Conservation (phyloP, 2,329 filamentous ascomycete genomes). For the Fusarium sp. region DNA sequence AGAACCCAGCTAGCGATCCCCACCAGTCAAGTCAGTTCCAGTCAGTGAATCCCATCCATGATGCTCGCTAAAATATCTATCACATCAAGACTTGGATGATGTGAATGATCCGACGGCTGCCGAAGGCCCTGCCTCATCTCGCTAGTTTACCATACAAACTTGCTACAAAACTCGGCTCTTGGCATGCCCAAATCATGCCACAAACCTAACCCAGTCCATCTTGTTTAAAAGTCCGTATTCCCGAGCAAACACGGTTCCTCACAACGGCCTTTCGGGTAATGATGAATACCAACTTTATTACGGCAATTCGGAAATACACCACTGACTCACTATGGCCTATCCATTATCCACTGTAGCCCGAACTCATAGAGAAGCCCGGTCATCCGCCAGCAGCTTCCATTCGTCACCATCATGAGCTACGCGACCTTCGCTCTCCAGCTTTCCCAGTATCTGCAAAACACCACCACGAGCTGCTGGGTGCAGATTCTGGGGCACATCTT, state of each 20-base stretch:
- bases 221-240: background rate
- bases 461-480: conserved; percentile 81
- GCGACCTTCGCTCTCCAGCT: conserved; percentile 79
- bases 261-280: background rate
- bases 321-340: background rate
- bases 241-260: background rate
- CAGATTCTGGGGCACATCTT: conserved; percentile 78
- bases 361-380: conserved; percentile 37
- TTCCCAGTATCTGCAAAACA: conserved; percentile 80
- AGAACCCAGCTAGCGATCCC: conserved; percentile 4
- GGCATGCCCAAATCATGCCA: conserved; percentile 12
- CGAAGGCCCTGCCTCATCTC: background rate
- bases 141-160: background rate
- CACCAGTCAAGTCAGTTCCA: background rate
- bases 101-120: conserved; percentile 15
- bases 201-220: background rate
- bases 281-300: background rate
- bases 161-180: conserved; percentile 6
- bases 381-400: conserved; percentile 42
- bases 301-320: background rate
- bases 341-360: background rate
- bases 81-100: background rate
- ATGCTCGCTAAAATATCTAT: background rate
- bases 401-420: conserved; percentile 55
- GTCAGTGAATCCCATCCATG: background rate